These are phyloP conservation scores for Ajuga chamaepitys DNA, from an alignment of 257 asterid genomes.

Conservation along the genomic window DNA sequence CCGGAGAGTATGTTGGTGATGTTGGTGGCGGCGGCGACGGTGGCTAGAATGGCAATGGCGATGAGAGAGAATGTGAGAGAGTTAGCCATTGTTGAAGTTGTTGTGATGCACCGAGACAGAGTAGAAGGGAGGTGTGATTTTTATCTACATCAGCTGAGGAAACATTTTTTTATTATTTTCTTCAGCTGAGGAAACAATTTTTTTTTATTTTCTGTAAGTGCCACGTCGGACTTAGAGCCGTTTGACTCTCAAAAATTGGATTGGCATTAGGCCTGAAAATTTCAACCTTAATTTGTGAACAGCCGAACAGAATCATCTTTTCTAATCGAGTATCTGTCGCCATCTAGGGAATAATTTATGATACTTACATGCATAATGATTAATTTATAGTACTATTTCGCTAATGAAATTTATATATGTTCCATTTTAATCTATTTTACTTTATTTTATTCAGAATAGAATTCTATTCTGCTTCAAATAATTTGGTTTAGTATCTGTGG, in stretches of 20 bases:
- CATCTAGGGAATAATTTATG: too few relatives aligned
- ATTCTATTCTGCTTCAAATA: too few relatives aligned
- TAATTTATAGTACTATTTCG: too few relatives aligned
- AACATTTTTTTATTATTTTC: background rate
- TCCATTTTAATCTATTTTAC: too few relatives aligned
- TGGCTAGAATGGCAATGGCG: slow-evolving; percentile 17
- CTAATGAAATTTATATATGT: too few relatives aligned
- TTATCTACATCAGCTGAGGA: slow-evolving; percentile 9
- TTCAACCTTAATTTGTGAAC: background rate
- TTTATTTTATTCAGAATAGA: too few relatives aligned
- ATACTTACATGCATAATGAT: too few relatives aligned
- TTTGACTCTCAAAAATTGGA: background rate
- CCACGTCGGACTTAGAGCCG: slow-evolving; percentile 20
- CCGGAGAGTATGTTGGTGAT: slow-evolving; percentile 61
- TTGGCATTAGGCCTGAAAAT: background rate
- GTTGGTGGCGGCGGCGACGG: slow-evolving; percentile 42
- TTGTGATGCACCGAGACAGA: slow-evolving; percentile 9
- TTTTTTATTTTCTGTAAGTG: background rate
- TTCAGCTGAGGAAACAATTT: too few relatives aligned
- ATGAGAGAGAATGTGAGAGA: slow-evolving; percentile 28
- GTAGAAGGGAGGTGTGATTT: background rate
- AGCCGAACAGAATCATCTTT: background rate
- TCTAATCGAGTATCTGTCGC: too few relatives aligned
- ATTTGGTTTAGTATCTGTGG: too few relatives aligned
- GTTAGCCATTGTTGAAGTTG: slow-evolving; percentile 34